Evolutionary conservation across 1,284 basidiomycete genomes (phyloP), one percentile per base, ranked within the genome.

Genomic region (Ceratobasidium sp.): DNA sequence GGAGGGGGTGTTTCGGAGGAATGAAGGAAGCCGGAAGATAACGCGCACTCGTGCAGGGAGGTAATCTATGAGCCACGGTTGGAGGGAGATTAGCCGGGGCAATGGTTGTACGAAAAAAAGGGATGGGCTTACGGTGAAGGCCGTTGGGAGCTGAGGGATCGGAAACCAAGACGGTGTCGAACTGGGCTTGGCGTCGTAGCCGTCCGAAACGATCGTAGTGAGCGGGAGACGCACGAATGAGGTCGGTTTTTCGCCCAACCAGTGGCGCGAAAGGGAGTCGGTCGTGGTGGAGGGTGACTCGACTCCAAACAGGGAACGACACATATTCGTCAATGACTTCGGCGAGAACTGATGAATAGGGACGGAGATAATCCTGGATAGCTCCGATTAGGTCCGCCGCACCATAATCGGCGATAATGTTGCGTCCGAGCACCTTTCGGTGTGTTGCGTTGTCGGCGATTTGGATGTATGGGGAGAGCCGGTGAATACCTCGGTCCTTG

Each of bases 121-220:
- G n/a, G 59, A n/a, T 4, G 8, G 8, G 45, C 59, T 41, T n/a
- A 60, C 59, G 33, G 14, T 17, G 31, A 24, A 60, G n/a, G 7
- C 59, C 29, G 9, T 4, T 19, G 5, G n/a, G 3, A 8, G 27
- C 45, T 5, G 59, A 41, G 7, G 19, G 9, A 22, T 31, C 9
- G 3, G 22, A 4, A 60, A 41, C n/a, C 22, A 60, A n/a, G 4
- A 60, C 59, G n/a, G 31, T 41, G 59, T 60, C 59, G 27, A 60
- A 33, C 5, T 14, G 8, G 59, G n/a, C 31, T 5, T 41, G 36
- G 4, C 33, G 31, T 2, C 17, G 31, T 15, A 27, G 33, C 19
- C 9, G 11, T 2, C 11, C 14, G 24, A 8, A n/a, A 22, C 5
- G 11, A 11, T n/a, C 17, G 17, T n/a, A 4, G 45, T 44, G 51